phyloP scores from a whole-genome alignment of 768 basidiomycete genomes.

The Hericium rajendrae region DNA sequence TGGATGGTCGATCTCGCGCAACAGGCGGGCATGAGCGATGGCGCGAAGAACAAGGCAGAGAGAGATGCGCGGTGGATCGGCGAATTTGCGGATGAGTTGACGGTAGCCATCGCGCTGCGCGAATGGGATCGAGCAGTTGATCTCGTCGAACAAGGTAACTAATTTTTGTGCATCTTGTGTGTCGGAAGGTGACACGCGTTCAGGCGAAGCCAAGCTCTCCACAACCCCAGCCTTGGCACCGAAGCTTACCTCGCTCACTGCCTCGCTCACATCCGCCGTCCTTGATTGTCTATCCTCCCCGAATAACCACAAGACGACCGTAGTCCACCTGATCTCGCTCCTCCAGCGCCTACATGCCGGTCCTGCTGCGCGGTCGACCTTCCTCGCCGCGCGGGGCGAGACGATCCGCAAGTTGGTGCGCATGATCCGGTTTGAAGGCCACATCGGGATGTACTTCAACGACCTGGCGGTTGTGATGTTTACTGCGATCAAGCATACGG shows the following conservation, averaged over 20 bases:
- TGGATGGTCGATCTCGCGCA: slow-evolving; percentile 66
- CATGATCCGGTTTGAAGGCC: slow-evolving; percentile 84
- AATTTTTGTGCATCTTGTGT: background rate
- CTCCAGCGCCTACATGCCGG: slow-evolving; percentile 69
- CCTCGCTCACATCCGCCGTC: slow-evolving; percentile 59
- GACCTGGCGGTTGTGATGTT: slow-evolving; percentile 87
- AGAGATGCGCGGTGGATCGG: slow-evolving; percentile 79
- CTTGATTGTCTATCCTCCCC: slow-evolving; percentile 66
- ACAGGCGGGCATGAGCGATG: slow-evolving; percentile 41
- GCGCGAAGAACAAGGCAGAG: slow-evolving; percentile 66
- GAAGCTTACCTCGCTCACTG: slow-evolving; percentile 59
- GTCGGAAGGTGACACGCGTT: background rate
- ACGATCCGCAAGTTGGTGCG: slow-evolving; percentile 72
- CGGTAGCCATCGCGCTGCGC: slow-evolving; percentile 81
- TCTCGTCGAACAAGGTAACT: slow-evolving; percentile 71
- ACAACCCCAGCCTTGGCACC: slow-evolving; percentile 41
- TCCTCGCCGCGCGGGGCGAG: slow-evolving; percentile 68
- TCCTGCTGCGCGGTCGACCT: slow-evolving; percentile 71
- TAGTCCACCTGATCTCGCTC: slow-evolving; percentile 61
- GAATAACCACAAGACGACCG: slow-evolving; percentile 66
- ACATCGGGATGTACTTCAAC: slow-evolving; percentile 75
- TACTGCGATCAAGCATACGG: slow-evolving; percentile 92
- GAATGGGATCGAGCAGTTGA: slow-evolving; percentile 84
- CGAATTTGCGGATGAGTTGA: slow-evolving; percentile 87
- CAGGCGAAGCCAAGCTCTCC: slow-evolving; percentile 55